These are phyloP conservation scores for Phaffia rhodozyma DNA, from an alignment of 1,284 basidiomycete species.

Conservation along the genomic window DNA sequence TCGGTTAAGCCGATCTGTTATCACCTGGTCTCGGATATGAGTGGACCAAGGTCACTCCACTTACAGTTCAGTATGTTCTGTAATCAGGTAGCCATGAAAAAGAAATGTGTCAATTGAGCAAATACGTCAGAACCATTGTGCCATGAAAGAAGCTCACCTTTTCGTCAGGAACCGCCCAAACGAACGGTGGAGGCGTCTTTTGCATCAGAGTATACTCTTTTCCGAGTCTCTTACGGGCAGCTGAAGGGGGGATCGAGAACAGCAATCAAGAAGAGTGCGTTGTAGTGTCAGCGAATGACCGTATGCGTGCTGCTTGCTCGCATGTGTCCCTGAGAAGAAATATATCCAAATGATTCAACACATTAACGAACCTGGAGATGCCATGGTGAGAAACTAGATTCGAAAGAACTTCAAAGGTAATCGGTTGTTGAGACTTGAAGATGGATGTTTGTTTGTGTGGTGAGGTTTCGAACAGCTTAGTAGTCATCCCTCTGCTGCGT, in stretches of 20 bases:
- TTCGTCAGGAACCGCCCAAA: conserved; percentile 87
- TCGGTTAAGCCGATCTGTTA: not conserved
- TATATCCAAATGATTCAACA: too few species aligned
- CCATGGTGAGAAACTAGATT: too few species aligned
- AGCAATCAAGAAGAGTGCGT: not conserved
- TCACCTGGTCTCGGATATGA: conserved; percentile 21
- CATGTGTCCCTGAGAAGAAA: too few species aligned
- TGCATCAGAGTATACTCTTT: conserved; percentile 92
- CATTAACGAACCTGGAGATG: too few species aligned
- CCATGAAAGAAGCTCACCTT: conserved; percentile 38
- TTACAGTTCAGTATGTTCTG: conserved; percentile 44
- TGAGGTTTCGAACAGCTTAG: too few species aligned
- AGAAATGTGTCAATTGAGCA: not conserved
- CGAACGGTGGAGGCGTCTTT: conserved; percentile 81
- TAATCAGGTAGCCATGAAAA: not conserved
- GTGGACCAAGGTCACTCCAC: conserved; percentile 28
- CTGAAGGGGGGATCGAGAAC: conserved; percentile 11
- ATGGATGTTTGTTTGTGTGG: too few species aligned
- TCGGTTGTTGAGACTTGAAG: too few species aligned
- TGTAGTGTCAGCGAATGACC: too few species aligned
- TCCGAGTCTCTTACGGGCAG: conserved; percentile 37
- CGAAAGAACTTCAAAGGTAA: too few species aligned
- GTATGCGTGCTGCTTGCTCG: too few species aligned
- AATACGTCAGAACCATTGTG: too few species aligned
- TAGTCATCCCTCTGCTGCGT: too few species aligned